Base-by-base conservation (phyloP, 2,329 filamentous ascomycete species). In the Fulvia fulva region DNA sequence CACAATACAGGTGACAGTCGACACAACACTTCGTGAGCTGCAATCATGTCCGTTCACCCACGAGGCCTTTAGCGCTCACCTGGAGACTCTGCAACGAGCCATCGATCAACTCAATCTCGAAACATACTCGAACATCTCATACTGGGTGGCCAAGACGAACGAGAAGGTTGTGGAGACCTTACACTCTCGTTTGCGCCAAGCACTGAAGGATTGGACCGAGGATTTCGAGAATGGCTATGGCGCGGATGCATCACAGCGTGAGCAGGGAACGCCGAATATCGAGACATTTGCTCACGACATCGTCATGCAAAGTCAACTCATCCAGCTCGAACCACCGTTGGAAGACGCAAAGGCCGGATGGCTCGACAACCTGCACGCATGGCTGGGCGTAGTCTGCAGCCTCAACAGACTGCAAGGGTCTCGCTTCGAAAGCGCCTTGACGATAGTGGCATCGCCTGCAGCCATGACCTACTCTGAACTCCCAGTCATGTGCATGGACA, bases 91-190 rank as follows among this genome's bases (percentile, higher is more conserved):
- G 55, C 94, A 99, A 73, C 87, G 88, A 55, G 88, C 91, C 19
- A 92, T 99, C 37, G 95, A 99, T 78, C 92, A 97, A 76, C 83
- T 99, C 53, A 97, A 97, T 68, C 77, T 99, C 57, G 93, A 99
- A 71, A 93, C 94, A 69, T 99, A 96, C 66, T 88, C 94, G 58
- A 99, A 99, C 67, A 83, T 99, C 49, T 83, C 87, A 19, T 89
- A 86, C 67, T 99, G 94, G 93, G 94, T 99, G 11, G 82, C 87
- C 32, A 84, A 88, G 58, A 85, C 96, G 78, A 99, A 99, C 70
- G 78, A 83, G 46, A 88, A 90, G 67, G 91, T 99, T 57, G 91
- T 96, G 72, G 77, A 81, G 0, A 89, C 90, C 51, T 80, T 99
- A 21, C 83, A 92, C 28, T 79, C 84, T n/a, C 89, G 94, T 32